Conservation (phyloP, 192 early-diverging fungal species). For the Entophlyctis luteolus region DNA sequence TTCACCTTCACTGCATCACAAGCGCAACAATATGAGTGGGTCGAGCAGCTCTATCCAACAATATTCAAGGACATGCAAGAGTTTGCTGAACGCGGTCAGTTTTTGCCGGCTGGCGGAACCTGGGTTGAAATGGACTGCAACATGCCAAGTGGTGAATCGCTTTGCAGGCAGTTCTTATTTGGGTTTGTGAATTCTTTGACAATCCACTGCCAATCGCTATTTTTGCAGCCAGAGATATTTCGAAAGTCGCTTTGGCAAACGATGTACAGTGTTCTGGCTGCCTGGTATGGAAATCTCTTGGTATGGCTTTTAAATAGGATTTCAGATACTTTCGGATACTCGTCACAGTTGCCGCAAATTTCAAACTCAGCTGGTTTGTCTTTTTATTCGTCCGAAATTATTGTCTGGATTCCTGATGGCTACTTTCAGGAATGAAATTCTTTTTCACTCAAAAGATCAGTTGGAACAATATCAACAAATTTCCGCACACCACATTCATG, state of each 20-base stretch:
- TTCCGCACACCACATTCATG: constrained; percentile 92
- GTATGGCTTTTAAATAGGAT: neutral
- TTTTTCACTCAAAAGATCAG: constrained; percentile 99
- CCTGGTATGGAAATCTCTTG: constrained; percentile 60
- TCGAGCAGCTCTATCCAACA: constrained; percentile 73
- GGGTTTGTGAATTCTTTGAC: constrained; percentile 44
- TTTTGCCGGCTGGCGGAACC: constrained; percentile 90
- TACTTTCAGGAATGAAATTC: constrained; percentile 61
- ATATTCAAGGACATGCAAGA: constrained; percentile 75
- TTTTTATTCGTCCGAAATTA: neutral
- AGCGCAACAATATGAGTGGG: constrained; percentile 96
- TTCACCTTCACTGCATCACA: constrained; percentile 93
- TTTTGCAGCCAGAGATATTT: constrained; percentile 73
- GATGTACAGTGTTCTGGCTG: constrained; percentile 78
- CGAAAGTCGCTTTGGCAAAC: constrained; percentile 54
- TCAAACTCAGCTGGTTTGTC: constrained; percentile 57
- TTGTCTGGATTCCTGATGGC: neutral
- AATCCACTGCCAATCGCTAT: neutral
- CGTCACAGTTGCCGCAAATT: constrained; percentile 81
- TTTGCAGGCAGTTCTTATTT: constrained; percentile 90
- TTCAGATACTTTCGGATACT: constrained; percentile 31
- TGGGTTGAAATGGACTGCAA: constrained; percentile 99
- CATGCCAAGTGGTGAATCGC: constrained; percentile 90
- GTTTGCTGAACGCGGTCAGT: constrained; percentile 68
- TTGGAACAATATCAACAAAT: constrained; percentile 99